Evolutionary conservation across 345 rosid species (phyloP).

Genomic region (Arabis hirsuta): DNA sequence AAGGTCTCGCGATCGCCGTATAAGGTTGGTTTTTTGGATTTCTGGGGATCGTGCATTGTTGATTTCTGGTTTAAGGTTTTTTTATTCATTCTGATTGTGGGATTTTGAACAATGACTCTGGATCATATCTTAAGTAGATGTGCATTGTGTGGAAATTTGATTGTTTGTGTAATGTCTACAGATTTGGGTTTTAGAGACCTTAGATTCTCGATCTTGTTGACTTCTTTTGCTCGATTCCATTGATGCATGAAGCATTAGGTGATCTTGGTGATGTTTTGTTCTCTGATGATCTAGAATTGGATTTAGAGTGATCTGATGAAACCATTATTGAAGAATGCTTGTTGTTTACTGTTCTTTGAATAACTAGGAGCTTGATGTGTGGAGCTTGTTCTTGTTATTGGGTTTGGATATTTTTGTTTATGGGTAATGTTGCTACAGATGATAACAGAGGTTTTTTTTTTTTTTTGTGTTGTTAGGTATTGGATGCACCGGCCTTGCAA

Average conservation of each 20-base stretch:
- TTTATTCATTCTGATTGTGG: background rate
- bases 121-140: constrained; percentile 25
- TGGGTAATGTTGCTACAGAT: constrained; percentile 10
- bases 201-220: constrained; percentile 20
- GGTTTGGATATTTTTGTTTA: constrained; percentile 1
- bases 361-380: background rate
- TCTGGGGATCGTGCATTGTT: constrained; percentile 25
- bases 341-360: background rate
- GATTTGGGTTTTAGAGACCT: constrained; percentile 18
- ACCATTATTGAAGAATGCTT: background rate
- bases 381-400: background rate
- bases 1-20: constrained; percentile 93
- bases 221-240: background rate
- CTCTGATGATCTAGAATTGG: constrained; percentile 25
- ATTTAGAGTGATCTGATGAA: constrained; percentile 20
- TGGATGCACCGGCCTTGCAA: constrained; percentile 98
- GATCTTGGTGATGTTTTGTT: constrained; percentile 24
- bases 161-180: constrained; percentile 27
- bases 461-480: constrained; percentile 56
- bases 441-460: constrained; percentile 32
- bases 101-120: constrained; percentile 10
- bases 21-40: constrained; percentile 55
- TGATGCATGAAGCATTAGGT: constrained; percentile 16
- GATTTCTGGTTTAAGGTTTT: background rate
- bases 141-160: constrained; percentile 13